Evolutionary conservation across 176 grass and related monocot genomes (phyloP).

Genomic region (Bolboschoenus planiculmis): DNA sequence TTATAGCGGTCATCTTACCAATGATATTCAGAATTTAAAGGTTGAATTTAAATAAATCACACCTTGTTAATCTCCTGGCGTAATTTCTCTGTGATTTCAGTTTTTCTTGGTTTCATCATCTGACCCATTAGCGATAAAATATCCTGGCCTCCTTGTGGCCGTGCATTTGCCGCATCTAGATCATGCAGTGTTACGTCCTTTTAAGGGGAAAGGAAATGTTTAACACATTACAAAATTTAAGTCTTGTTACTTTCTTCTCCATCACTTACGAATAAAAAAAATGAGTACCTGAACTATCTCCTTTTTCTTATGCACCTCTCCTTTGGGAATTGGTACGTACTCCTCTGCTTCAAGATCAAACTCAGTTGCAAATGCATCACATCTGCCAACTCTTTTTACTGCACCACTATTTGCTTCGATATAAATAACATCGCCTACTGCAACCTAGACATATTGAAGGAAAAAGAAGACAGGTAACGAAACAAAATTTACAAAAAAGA

Average conservation of each 20-base stretch:
- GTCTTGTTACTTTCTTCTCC: neutral
- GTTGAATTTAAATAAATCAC: neutral
- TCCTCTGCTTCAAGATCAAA: constrained; percentile 98
- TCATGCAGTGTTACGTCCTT: constrained; percentile 95
- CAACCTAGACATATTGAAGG: constrained; percentile 44
- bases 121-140: constrained; percentile 95
- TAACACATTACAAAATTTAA: neutral
- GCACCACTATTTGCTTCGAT: constrained; percentile 95
- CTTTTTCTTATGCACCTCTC: constrained; percentile 95
- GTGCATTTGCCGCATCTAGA: constrained; percentile 96
- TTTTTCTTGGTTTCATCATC: constrained; percentile 95
- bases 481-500: neutral
- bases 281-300: constrained; percentile 86
- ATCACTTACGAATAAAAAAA: neutral
- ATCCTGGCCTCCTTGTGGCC: constrained; percentile 94
- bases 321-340: constrained; percentile 98
- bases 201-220: constrained; percentile 20
- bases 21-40: constrained; percentile 7
- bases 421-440: constrained; percentile 96
- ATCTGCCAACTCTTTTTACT: constrained; percentile 98
- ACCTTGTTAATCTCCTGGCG: constrained; percentile 97
- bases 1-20: neutral
- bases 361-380: constrained; percentile 98
- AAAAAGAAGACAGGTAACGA: constrained; percentile 1
- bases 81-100: constrained; percentile 94